These are phyloP conservation scores for Fusarium sp. DNA, from an alignment of 2,329 filamentous ascomycete genomes.

Conservation along the genomic window DNA sequence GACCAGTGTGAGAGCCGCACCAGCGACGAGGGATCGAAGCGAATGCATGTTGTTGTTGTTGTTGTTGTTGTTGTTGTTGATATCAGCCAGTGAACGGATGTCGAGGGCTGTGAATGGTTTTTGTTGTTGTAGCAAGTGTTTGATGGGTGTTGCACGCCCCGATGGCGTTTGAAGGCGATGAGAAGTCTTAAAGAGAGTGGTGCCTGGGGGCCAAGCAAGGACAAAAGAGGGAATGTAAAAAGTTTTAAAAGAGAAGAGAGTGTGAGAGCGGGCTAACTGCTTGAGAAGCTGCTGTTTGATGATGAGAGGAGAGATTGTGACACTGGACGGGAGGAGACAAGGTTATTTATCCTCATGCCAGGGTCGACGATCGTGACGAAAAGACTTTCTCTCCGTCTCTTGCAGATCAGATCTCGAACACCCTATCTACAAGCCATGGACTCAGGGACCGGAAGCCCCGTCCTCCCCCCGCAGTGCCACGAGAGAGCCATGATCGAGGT, in stretches of 20 bases:
- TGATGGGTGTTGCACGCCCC: conserved; percentile 7
- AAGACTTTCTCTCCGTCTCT: not conserved
- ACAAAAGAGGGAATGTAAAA: conserved; percentile 21
- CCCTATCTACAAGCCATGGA: not conserved
- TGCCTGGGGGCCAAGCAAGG: conserved; percentile 16
- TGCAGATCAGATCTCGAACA: conserved; percentile 8
- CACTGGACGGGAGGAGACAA: conserved; percentile 6
- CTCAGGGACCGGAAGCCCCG: conserved; percentile 30
- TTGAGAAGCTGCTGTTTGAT: conserved; percentile 38
- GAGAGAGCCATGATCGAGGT: not conserved
- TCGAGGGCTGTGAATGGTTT: conserved; percentile 21
- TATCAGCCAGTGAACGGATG: conserved; percentile 23
- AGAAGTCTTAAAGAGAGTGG: conserved; percentile 37
- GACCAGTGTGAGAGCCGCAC: conserved; percentile 53
- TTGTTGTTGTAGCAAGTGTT: conserved; percentile 11
- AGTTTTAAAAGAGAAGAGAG: conserved; percentile 24
- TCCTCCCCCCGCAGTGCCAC: conserved; percentile 23
- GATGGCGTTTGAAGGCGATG: conserved; percentile 20
- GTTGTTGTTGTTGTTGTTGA: conserved; percentile 12
- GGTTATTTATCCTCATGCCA: conserved; percentile 37
- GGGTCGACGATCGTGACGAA: not conserved
- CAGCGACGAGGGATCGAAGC: conserved; percentile 45
- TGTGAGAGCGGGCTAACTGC: conserved; percentile 32
- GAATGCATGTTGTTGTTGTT: conserved; percentile 32
- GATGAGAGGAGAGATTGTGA: conserved; percentile 8